A percentile compares a stretch with the other conserved stretches of the same genome.
These are phyloP conservation scores for Coemansia sp. DNA, from an alignment of 192 early-diverging fungal genomes.

Conservation along the genomic window DNA sequence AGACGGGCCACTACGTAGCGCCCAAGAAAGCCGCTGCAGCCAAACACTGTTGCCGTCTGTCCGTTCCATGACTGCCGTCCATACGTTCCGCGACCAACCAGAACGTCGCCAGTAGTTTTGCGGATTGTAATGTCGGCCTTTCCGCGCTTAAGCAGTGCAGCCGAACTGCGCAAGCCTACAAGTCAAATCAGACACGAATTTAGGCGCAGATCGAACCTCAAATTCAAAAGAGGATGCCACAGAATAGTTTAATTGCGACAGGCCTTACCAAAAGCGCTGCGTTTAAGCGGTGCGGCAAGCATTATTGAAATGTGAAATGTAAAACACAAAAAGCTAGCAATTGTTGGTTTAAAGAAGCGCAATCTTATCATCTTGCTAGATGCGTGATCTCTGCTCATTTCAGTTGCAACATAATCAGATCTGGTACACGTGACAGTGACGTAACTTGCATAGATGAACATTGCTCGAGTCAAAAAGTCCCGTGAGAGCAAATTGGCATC, in stretches of 20 bases:
- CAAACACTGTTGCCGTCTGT: slow-evolving; percentile 91
- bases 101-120: slow-evolving; percentile 43
- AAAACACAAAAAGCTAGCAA: neutral
- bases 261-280: slow-evolving; percentile 8
- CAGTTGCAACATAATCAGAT: neutral
- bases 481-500: neutral
- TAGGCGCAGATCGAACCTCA: neutral
- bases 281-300: slow-evolving; percentile 10
- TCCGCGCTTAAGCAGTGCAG: slow-evolving; percentile 42
- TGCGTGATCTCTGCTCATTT: neutral
- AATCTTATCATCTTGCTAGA: neutral
- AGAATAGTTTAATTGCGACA: neutral
- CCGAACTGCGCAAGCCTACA: slow-evolving; percentile 22
- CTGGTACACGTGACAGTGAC: slow-evolving; percentile 1
- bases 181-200: neutral
- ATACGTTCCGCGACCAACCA: slow-evolving; percentile 61
- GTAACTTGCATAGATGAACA: neutral
- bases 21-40: slow-evolving; percentile 93
- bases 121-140: slow-evolving; percentile 49
- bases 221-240: no score
- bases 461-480: slow-evolving; percentile 1
- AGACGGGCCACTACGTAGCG: slow-evolving; percentile 91
- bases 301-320: neutral
- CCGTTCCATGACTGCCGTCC: slow-evolving; percentile 82
- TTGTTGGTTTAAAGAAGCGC: neutral